Evolutionary conservation across 805 yeast species (phyloP), one percentile per base, ranked within the genome.

Genomic region (Spathaspora arborariae): DNA sequence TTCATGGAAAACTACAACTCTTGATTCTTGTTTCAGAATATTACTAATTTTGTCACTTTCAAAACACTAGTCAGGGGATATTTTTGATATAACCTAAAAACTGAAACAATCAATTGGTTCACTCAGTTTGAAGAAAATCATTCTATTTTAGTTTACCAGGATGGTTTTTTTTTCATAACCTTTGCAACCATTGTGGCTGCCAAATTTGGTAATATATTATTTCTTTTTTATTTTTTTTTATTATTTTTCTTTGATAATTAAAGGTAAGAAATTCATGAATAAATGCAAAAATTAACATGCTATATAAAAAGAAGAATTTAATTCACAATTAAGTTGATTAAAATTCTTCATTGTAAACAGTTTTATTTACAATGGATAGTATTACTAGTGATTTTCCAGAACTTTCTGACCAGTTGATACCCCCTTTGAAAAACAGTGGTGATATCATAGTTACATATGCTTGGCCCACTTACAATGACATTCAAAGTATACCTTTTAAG

Each of bases 361-460:
- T 30, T 30, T 30, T 30, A 30, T 4, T n/a, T 3, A 30, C 6
- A n/a, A 30, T 30, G 35, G 35, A 30, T 24, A 24, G 27, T 30
- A 5, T n/a, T n/a, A n/a, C n/a, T n/a, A n/a, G n/a, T 2, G 18
- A 30, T 10, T 36, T 36, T 35, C 20, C 8, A 35, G 20, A 13
- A 13, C 15, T 19, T 20, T 20, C n/a, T 21, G 18, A 13, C 18
- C 11, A 15, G 11, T 30, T 30, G 35, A n/a, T 30, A 16, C 18
- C 40, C 9, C 5, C 19, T 20, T 13, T 37, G 18, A 15, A 20
- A 26, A 11, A 20, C 16, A 39, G 33, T 33, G 36, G 47, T 8
- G 42, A 44, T 39, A 20, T 47, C 9, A 8, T 45, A 13, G 42
- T 47, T 13, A 38, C 20, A 16, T 44, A 40, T 22, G 19, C 39